Evolutionary conservation across 1,139 yeast genomes (phyloP).

Genomic region (Magnusiomyces suaveolens): DNA sequence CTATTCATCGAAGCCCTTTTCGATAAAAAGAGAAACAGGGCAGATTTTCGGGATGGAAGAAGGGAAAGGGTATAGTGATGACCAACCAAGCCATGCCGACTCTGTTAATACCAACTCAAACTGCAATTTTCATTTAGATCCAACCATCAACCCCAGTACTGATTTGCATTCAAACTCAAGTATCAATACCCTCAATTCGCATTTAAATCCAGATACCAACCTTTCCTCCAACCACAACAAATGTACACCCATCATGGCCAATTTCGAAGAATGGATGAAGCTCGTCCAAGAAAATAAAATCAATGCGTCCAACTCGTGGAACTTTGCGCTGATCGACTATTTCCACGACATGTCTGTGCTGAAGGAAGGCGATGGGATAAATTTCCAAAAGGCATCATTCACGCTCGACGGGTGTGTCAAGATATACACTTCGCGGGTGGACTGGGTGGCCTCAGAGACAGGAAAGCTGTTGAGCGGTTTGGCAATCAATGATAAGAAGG

Average conservation of each 20-base stretch:
- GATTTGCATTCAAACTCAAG: no score
- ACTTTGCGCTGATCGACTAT: conserved; percentile 79
- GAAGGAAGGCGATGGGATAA: conserved; percentile 51
- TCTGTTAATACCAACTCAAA: no score
- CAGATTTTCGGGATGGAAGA: background rate
- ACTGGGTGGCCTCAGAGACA: conserved; percentile 84
- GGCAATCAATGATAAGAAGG: conserved; percentile 29
- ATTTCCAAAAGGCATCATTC: conserved; percentile 69
- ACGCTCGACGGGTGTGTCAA: conserved; percentile 81
- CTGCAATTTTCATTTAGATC: no score
- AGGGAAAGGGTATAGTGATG: no score
- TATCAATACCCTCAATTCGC: no score
- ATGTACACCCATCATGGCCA: conserved; percentile 40
- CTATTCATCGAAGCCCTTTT: no score
- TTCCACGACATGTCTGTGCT: conserved; percentile 61
- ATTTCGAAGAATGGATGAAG: conserved; percentile 86
- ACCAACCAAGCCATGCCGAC: no score
- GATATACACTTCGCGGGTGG: conserved; percentile 77
- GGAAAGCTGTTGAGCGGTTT: conserved; percentile 76
- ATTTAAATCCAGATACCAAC: no score
- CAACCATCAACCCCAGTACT: no score
- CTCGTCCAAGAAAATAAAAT: conserved; percentile 72
- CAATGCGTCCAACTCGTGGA: conserved; percentile 56
- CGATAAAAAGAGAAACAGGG: no score
- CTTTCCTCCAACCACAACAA: no score